Conservation (phyloP, 257 asterid species). For the Lycium ferocissimum region DNA sequence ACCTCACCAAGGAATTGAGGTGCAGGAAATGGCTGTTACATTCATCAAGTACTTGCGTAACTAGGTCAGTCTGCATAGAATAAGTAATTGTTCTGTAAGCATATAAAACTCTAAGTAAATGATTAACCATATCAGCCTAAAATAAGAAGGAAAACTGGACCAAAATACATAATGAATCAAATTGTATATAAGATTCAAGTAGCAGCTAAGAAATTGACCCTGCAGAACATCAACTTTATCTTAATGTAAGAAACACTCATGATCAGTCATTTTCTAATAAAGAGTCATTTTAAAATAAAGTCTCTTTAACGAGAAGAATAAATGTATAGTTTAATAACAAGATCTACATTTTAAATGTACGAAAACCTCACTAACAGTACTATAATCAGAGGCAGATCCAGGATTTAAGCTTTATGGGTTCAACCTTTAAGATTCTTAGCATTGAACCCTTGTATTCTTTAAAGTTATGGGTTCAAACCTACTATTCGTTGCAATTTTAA, state of each 20-base stretch:
- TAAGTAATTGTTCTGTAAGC: neutral
- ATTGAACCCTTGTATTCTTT: no score
- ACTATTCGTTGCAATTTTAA: no score
- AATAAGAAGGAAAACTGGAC: neutral
- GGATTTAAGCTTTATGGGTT: no score
- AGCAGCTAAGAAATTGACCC: neutral
- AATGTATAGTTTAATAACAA: neutral
- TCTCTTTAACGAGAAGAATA: neutral
- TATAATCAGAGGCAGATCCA: no score
- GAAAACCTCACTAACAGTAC: neutral
- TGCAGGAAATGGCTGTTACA: constrained; percentile 71
- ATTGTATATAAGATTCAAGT: neutral
- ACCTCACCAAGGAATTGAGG: constrained; percentile 82
- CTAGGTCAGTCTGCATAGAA: constrained; percentile 63
- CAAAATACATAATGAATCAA: neutral
- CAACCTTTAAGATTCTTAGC: no score
- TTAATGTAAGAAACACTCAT: neutral
- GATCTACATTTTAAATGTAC: neutral
- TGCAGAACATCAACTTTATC: neutral
- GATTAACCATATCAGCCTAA: neutral
- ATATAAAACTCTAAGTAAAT: constrained; percentile 22
- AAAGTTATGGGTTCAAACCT: no score
- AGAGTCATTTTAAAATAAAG: no score
- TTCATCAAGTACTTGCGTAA: constrained; percentile 86
- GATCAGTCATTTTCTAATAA: neutral